These are phyloP conservation scores for Primulina huaijiensis DNA, from an alignment of 257 asterid species.

Conservation along the genomic window DNA sequence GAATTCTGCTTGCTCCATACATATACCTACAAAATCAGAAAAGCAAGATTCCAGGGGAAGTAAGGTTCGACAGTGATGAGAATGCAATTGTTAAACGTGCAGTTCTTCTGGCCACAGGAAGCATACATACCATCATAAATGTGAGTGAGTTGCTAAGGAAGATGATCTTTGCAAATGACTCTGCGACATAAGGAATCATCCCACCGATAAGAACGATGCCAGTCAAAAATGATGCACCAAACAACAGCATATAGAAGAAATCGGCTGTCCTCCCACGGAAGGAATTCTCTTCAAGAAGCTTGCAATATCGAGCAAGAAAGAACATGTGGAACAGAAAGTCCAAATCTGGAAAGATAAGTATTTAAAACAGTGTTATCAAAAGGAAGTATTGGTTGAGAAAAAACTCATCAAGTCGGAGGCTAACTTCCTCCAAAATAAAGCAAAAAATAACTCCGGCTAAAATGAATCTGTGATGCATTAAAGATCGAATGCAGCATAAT, in stretches of 20 bases:
- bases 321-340: slow-evolving; percentile 99
- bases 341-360: slow-evolving; percentile 61
- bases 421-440: not conserved
- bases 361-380: slow-evolving; percentile 2
- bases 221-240: slow-evolving; percentile 90
- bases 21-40: slow-evolving; percentile 59
- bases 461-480: not conserved
- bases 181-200: slow-evolving; percentile 95
- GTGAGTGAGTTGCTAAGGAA: slow-evolving; percentile 99
- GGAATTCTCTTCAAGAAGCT: slow-evolving; percentile 96
- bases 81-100: not conserved
- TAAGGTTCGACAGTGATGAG: slow-evolving; percentile 2
- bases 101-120: slow-evolving; percentile 14
- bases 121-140: slow-evolving; percentile 96
- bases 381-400: not conserved
- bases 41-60: slow-evolving; percentile 13
- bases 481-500: not conserved
- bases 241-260: slow-evolving; percentile 92
- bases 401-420: slow-evolving; percentile 2
- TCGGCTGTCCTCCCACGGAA: slow-evolving; percentile 97
- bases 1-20: slow-evolving; percentile 99
- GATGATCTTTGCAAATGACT: slow-evolving; percentile 86
- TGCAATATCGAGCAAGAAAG: slow-evolving; percentile 99
- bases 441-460: no score
- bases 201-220: slow-evolving; percentile 92